A percentile compares a stretch with the other conserved stretches of the same genome.
Conservation (phyloP, 1,284 basidiomycete species). For the Rhodotorula sp. region DNA sequence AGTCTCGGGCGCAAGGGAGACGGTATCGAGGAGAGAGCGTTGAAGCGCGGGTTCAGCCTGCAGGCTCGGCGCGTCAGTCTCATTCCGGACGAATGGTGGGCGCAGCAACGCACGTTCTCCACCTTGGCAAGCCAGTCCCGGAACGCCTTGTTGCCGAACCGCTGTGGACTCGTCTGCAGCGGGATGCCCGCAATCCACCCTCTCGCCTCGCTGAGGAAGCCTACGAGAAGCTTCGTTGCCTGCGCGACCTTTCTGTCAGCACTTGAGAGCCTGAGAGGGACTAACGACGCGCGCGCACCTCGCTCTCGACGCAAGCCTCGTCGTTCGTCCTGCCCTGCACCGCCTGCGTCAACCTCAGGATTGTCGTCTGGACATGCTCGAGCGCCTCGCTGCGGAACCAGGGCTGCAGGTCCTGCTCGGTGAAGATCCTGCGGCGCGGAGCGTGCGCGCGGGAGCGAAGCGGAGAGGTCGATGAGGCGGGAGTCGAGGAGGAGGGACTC, state of each 20-base stretch:
- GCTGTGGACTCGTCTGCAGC: conserved; percentile 73
- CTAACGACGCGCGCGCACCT: conserved; percentile 17
- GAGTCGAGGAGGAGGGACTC: background rate
- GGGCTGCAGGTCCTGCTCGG: conserved; percentile 46
- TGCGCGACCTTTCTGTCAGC: conserved; percentile 44
- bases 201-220: conserved; percentile 69
- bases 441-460: background rate
- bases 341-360: conserved; percentile 48
- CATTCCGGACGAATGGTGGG: too few species aligned
- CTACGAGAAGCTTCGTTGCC: conserved; percentile 58
- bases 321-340: conserved; percentile 43
- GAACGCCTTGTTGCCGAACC: conserved; percentile 94
- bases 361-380: conserved; percentile 43
- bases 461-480: background rate
- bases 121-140: conserved; percentile 79
- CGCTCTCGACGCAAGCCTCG: conserved; percentile 19
- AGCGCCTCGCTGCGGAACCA: conserved; percentile 48
- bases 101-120: conserved; percentile 62
- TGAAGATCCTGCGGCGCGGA: conserved; percentile 45
- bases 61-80: background rate
- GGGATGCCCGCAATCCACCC: conserved; percentile 81
- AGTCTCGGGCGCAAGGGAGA: conserved; percentile 58
- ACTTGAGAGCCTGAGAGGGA: background rate
- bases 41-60: background rate
- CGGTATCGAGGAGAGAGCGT: background rate